Evolutionary conservation across 805 yeast genomes (phyloP), one percentile per base, ranked within the genome.

Genomic region (Priceomyces castillae): DNA sequence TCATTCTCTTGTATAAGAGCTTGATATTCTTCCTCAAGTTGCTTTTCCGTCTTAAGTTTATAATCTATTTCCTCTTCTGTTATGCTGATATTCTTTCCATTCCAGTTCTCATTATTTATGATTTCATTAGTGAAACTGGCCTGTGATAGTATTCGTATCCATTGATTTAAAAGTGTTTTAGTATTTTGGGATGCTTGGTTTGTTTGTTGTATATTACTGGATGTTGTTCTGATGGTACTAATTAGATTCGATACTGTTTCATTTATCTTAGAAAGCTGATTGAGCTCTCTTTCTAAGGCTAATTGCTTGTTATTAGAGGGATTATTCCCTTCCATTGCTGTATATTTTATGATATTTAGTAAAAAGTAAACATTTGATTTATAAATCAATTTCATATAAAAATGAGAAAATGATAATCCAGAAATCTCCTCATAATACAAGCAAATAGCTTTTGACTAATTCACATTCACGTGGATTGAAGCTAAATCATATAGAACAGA

Each of bases 61-160:
- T 46, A 48, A 4, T 53, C 58, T 3, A 51, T 61, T 20, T 49
- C 53, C 3, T 43, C 42, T 19, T 47, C 48, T 20, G 50, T 46
- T 25, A 47, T 47, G 25, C 49, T 52, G 7, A 55, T 46, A 39
- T 36, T 57, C 2, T 48, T 26, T 0, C 75, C 76, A 39, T 64
- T 59, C 71, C 79, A 67, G 39, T 64, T 64, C 6, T 64, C 51
- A 42, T 74, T 73, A 41, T 67, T 66, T 48, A 80, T 63, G 15
- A 78, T 57, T 7, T 73, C 70, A 20, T 71, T 65, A 3, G 82
- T 76, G 52, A 79, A 77, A 28, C 76, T 74, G 17, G 84, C 77
- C 52, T 82, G 86, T 12, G 84, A 80, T 16, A 82, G 69, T 39
- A 82, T 80, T 48, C 74, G 69, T 41, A 78, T 73, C 86, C 86